phyloP scores from a whole-genome alignment of 768 basidiomycete species.

The Boletellus emodensis region DNA sequence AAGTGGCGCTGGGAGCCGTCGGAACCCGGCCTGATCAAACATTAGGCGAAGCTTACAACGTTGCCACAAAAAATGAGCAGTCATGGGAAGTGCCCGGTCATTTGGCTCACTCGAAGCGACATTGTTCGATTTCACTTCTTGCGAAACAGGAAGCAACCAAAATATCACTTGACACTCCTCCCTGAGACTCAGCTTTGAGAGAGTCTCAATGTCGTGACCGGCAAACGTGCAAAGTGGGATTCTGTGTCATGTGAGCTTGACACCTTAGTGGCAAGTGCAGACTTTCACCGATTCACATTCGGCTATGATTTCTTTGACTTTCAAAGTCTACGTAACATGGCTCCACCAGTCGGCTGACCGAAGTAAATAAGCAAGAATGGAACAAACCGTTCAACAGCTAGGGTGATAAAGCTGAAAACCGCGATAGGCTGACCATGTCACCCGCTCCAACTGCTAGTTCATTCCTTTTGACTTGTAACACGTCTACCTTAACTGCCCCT shows the following conservation, averaged over 20 bases:
- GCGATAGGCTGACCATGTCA: not conserved
- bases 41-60: no score
- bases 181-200: not conserved
- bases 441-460: conserved; percentile 10
- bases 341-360: conserved; percentile 8
- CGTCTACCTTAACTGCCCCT: conserved; percentile 14
- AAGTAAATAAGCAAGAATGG: not conserved
- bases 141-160: no score
- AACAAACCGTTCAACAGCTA: not conserved
- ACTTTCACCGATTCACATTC: not conserved
- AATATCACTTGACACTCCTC: no score
- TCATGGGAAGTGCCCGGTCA: not conserved
- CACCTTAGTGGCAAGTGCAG: not conserved
- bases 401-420: not conserved
- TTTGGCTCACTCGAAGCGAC: not conserved
- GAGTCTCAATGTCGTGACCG: not conserved
- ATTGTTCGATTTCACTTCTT: not conserved
- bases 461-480: conserved; percentile 12
- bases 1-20: no score
- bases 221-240: not conserved
- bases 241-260: not conserved
- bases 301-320: not conserved
- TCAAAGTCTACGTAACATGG: conserved; percentile 11
- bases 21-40: no score
- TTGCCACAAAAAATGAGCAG: not conserved